These are phyloP conservation scores for Neurospora intermedia DNA, from an alignment of 495 filamentous ascomycete genomes.

Conservation along the genomic window DNA sequence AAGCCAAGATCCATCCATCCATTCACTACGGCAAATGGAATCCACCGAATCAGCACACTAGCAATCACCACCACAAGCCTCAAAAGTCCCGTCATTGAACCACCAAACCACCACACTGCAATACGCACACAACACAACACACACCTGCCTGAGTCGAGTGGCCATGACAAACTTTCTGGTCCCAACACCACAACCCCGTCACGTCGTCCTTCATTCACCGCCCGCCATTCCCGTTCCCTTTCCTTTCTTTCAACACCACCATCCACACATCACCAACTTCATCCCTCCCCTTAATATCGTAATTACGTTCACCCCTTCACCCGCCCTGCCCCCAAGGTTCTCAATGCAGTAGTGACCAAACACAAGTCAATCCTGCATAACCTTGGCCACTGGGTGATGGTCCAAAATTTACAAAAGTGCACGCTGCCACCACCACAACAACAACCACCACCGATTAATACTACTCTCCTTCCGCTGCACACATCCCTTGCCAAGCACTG, in stretches of 20 bases:
- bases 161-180: background rate
- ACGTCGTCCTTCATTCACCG: conserved; percentile 6
- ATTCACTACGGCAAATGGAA: background rate
- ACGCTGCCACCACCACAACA: background rate
- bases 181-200: conserved; percentile 4
- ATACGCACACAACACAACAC: background rate
- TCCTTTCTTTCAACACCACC: conserved; percentile 6
- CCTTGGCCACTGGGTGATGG: background rate
- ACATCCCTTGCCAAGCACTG: background rate
- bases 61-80: background rate
- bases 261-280: background rate
- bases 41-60: background rate
- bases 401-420: background rate
- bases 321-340: conserved; percentile 1
- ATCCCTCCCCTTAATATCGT: background rate
- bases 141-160: background rate
- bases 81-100: background rate
- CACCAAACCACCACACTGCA: background rate
- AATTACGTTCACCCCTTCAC: conserved; percentile 7
- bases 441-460: background rate
- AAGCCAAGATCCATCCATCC: conserved; percentile 8
- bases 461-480: background rate
- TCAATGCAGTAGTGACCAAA: background rate
- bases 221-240: conserved; percentile 6
- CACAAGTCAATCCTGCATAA: background rate